Conservation (phyloP, 352 stramenopile genomes). For the Phytophthora sojae region DNA sequence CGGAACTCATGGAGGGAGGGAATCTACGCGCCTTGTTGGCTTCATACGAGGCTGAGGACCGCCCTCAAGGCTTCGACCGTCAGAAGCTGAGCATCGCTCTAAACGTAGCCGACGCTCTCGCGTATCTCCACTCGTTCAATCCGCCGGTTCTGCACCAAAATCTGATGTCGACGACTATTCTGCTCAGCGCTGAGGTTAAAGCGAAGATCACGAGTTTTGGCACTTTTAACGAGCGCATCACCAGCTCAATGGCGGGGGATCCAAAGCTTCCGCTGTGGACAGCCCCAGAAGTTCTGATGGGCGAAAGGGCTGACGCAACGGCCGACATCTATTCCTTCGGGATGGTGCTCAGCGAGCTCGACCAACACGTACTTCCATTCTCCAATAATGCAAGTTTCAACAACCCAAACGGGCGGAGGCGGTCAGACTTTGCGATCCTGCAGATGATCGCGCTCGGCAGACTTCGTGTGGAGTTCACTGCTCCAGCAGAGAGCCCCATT, state of each 20-base stretch:
- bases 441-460: not conserved
- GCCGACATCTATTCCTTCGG: not conserved
- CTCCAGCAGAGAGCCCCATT: not conserved
- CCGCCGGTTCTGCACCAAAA: not conserved
- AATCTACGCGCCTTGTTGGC: not conserved
- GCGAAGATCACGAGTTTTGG: not conserved
- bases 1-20: not conserved
- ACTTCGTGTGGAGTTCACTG: not conserved
- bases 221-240: not conserved
- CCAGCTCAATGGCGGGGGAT: not conserved
- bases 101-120: not conserved
- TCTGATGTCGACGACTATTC: not conserved
- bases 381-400: not conserved
- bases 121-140: not conserved
- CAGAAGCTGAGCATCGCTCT: not conserved
- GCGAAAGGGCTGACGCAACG: not conserved
- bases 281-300: not conserved
- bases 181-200: not conserved
- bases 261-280: not conserved
- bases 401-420: not conserved
- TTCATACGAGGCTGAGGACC: not conserved
- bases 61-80: not conserved
- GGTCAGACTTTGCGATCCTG: not conserved
- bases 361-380: not conserved
- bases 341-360: not conserved